These are phyloP conservation scores for Polychytrium aggregatum DNA, from an alignment of 192 early-diverging fungal genomes.

Conservation along the genomic window DNA sequence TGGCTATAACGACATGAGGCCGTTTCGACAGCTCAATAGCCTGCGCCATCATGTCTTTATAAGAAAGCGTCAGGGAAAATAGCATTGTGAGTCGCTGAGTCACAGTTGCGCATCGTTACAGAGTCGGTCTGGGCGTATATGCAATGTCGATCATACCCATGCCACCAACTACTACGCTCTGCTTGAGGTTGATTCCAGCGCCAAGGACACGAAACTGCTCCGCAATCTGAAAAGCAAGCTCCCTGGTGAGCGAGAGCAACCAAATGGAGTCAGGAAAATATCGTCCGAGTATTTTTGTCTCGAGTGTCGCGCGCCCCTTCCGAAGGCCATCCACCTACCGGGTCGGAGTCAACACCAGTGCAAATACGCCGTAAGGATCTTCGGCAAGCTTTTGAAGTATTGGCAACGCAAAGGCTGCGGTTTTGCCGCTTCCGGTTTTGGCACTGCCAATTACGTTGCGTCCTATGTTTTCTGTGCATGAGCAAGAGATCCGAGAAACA, in stretches of 20 bases:
- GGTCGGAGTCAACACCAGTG: constrained; percentile 90
- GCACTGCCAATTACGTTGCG: constrained; percentile 76
- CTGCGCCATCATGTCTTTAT: constrained; percentile 83
- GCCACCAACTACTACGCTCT: constrained; percentile 86
- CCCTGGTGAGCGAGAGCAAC: too few relatives aligned
- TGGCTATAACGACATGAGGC: constrained; percentile 90
- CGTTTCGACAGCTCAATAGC: constrained; percentile 68
- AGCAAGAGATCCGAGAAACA: background rate
- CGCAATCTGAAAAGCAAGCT: constrained; percentile 96
- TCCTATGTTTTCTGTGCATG: constrained; percentile 1
- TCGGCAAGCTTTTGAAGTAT: constrained; percentile 90
- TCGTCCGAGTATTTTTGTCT: too few relatives aligned
- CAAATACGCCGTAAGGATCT: constrained; percentile 94
- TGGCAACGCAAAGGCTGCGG: constrained; percentile 94
- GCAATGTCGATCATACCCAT: constrained; percentile 50
- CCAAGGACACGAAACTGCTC: constrained; percentile 95
- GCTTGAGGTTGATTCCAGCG: constrained; percentile 69
- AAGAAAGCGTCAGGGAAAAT: too few relatives aligned
- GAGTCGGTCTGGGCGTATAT: too few relatives aligned
- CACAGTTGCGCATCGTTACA: too few relatives aligned
- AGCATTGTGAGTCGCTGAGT: too few relatives aligned
- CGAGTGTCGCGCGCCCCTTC: background rate
- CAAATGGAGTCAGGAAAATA: too few relatives aligned
- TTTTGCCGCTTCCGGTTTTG: constrained; percentile 95
- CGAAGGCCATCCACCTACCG: too few relatives aligned